Evolutionary conservation across 2,329 filamentous ascomycete species (phyloP).

Genomic region (Ramularia collo-cygni): DNA sequence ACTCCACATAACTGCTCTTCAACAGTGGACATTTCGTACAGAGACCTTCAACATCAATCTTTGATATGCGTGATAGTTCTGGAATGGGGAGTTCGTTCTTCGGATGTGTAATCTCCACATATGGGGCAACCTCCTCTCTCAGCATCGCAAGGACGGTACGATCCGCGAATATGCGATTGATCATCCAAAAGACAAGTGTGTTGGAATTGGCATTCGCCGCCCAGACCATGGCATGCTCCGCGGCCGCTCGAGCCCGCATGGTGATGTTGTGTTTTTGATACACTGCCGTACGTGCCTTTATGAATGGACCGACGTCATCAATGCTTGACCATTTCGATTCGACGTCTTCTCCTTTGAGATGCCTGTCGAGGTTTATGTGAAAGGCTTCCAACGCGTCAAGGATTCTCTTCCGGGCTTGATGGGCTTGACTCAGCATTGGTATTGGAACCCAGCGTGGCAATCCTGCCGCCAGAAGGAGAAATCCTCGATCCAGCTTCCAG

Average conservation of each 20-base stretch:
- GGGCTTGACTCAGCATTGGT: constrained; percentile 43
- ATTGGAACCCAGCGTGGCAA: constrained; percentile 50
- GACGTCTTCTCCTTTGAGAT: constrained; percentile 23
- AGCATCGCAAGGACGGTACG: constrained; percentile 25
- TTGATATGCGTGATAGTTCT: constrained; percentile 27
- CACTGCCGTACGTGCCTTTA: constrained; percentile 27
- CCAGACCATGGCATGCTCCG: constrained; percentile 49
- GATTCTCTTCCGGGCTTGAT: constrained; percentile 31
- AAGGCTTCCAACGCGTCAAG: constrained; percentile 23
- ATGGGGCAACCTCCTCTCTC: constrained; percentile 30
- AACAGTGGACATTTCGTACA: constrained; percentile 30
- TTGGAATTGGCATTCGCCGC: constrained; percentile 49
- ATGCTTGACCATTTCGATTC: constrained; percentile 30
- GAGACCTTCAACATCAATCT: constrained; percentile 29
- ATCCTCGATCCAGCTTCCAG: constrained; percentile 48
- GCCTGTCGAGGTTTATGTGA: constrained; percentile 28
- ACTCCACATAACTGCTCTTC: constrained; percentile 34
- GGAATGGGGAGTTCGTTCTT: constrained; percentile 28
- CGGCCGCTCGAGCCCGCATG: constrained; percentile 27
- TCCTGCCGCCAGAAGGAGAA: constrained; percentile 49
- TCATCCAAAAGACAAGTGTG: constrained; percentile 38
- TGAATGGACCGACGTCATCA: constrained; percentile 30
- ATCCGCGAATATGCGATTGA: constrained; percentile 31
- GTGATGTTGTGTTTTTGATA: constrained; percentile 28
- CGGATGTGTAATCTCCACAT: constrained; percentile 25